phyloP scores from a whole-genome alignment of 2,329 filamentous ascomycete species.

The Emergomyces orientalis region DNA sequence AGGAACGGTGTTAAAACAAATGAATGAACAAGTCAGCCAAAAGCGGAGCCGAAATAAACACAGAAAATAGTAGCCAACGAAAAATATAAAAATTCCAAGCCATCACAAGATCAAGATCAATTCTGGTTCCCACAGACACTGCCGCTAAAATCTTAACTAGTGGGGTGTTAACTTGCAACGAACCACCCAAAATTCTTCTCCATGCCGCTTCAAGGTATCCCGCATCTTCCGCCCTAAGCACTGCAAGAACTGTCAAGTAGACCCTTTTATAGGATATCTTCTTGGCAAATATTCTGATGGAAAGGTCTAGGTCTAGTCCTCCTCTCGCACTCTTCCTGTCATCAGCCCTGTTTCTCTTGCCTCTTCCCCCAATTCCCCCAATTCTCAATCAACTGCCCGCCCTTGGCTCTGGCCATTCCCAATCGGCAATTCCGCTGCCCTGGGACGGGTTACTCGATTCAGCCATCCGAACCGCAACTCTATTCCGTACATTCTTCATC shows the following conservation, averaged over 20 bases:
- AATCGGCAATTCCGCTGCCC: slow-evolving; percentile 9
- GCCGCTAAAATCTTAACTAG: no score
- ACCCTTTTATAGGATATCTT: neutral
- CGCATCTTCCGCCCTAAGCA: neutral
- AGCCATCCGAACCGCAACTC: neutral
- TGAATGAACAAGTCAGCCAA: neutral
- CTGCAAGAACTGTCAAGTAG: no score
- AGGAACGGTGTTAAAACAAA: neutral
- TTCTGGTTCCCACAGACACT: no score
- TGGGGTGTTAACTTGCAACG: no score
- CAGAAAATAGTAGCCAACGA: neutral
- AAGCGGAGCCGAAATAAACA: neutral
- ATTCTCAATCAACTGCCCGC: no score
- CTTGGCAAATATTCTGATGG: neutral
- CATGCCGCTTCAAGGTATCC: neutral
- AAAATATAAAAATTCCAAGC: neutral
- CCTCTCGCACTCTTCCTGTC: neutral
- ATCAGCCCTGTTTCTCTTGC: neutral
- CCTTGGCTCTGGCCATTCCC: slow-evolving; percentile 1
- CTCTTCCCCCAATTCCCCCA: no score
- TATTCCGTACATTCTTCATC: neutral
- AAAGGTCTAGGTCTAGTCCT: neutral
- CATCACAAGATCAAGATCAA: neutral
- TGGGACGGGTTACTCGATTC: slow-evolving; percentile 8
- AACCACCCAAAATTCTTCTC: no score